phyloP scores from a whole-genome alignment of 352 stramenopile genomes.

The Globisporangium uncinulatum region DNA sequence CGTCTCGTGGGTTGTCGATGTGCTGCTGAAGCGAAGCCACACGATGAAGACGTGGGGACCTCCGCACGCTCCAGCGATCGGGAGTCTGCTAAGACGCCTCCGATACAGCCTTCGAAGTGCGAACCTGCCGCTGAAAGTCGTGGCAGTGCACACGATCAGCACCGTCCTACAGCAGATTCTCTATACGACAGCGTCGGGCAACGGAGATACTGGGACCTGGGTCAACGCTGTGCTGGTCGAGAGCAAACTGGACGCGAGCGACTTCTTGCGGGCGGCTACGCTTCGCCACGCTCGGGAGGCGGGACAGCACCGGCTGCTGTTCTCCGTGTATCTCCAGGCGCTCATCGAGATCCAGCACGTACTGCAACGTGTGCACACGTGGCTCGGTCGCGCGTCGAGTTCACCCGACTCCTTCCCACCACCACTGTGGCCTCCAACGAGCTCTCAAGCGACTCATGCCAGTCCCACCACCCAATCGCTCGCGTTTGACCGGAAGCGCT shows the following conservation, averaged over 20 bases:
- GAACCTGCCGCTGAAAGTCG: conserved; percentile 64
- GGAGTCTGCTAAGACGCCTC: conserved; percentile 16
- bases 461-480: neutral
- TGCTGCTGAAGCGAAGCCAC: conserved; percentile 20
- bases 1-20: conserved; percentile 55
- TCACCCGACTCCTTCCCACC: conserved; percentile 2
- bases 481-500: conserved; percentile 64
- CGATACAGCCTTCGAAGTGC: conserved; percentile 27
- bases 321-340: conserved; percentile 64
- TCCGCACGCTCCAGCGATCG: conserved; percentile 3
- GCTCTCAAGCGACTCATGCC: too few relatives aligned
- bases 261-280: conserved; percentile 46
- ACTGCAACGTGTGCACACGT: conserved; percentile 7
- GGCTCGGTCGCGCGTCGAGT: too few relatives aligned
- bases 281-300: conserved; percentile 47
- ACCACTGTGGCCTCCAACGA: conserved; percentile 4
- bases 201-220: neutral
- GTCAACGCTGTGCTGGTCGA: conserved; percentile 10
- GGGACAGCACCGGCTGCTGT: conserved; percentile 53
- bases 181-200: neutral
- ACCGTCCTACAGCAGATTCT: conserved; percentile 21
- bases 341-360: conserved; percentile 56
- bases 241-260: conserved; percentile 15
- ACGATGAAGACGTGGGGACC: neutral
- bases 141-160: conserved; percentile 46